These are phyloP conservation scores for Isochrysis galbana DNA, from an alignment of 78 protist species.

Conservation along the genomic window DNA sequence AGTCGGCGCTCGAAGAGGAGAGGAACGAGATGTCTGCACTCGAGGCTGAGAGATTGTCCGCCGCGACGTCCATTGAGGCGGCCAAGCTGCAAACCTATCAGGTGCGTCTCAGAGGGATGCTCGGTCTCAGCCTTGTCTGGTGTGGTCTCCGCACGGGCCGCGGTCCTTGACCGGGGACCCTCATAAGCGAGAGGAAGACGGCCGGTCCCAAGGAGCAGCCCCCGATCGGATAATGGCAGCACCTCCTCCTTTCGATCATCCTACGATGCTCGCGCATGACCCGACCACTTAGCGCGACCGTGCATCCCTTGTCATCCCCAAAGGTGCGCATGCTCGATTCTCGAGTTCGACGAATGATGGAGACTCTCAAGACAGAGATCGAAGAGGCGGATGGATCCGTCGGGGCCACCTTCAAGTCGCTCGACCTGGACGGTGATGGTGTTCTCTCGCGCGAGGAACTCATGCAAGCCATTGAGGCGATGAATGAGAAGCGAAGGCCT, in stretches of 20 bases:
- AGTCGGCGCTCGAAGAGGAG: neutral
- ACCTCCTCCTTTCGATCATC: too few relatives aligned
- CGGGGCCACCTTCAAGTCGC: neutral
- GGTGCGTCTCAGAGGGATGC: too few relatives aligned
- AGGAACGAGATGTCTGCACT: neutral
- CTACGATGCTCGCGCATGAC: too few relatives aligned
- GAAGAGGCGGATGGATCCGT: neutral
- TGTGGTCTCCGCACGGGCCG: too few relatives aligned
- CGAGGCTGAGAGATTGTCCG: neutral
- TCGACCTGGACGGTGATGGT: slow-evolving; percentile 20
- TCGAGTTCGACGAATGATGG: neutral
- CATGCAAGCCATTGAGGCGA: neutral
- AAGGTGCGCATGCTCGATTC: neutral
- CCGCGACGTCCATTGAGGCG: neutral
- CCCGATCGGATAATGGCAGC: too few relatives aligned
- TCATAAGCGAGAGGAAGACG: too few relatives aligned
- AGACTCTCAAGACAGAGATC: neutral
- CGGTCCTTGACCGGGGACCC: too few relatives aligned
- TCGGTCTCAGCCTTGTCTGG: too few relatives aligned
- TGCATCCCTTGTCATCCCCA: too few relatives aligned
- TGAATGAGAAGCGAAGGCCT: neutral
- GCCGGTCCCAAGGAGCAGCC: too few relatives aligned
- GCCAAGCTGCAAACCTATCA: neutral
- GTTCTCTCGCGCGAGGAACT: neutral
- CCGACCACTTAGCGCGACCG: too few relatives aligned